A percentile compares a stretch with the other conserved stretches of the same genome.
These are phyloP conservation scores for Pholiota microspora DNA, from an alignment of 768 basidiomycete genomes.

Conservation along the genomic window DNA sequence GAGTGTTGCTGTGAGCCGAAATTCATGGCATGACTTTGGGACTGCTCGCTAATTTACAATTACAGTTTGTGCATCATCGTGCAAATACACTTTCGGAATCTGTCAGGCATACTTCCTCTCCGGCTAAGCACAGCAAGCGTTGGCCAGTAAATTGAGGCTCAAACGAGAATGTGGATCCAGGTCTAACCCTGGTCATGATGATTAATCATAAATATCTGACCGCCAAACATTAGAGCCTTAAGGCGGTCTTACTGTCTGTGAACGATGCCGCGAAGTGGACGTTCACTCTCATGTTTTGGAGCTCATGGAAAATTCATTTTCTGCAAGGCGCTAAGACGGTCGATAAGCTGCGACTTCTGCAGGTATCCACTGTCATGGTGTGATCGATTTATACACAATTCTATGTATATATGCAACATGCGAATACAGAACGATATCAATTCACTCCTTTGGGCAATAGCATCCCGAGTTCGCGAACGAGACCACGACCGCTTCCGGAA, in stretches of 20 bases:
- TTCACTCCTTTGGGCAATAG: neutral
- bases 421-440: neutral
- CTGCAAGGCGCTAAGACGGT: too few species aligned
- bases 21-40: too few species aligned
- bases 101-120: neutral
- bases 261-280: neutral
- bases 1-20: neutral
- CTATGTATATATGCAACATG: neutral
- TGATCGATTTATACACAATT: neutral
- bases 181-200: neutral
- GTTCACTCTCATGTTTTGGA: neutral
- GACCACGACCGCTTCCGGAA: neutral
- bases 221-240: slow-evolving; percentile 16
- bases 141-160: neutral
- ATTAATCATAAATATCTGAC: neutral
- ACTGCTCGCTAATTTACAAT: neutral
- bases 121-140: neutral
- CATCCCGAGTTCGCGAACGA: neutral
- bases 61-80: neutral
- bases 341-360: neutral
- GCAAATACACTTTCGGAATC: neutral
- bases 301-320: too few species aligned
- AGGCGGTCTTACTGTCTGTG: slow-evolving; percentile 9
- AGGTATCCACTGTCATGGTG: neutral
- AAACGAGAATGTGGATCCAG: neutral